Conservation (phyloP, 306 rosid genomes). For the Rosa chinensis region DNA sequence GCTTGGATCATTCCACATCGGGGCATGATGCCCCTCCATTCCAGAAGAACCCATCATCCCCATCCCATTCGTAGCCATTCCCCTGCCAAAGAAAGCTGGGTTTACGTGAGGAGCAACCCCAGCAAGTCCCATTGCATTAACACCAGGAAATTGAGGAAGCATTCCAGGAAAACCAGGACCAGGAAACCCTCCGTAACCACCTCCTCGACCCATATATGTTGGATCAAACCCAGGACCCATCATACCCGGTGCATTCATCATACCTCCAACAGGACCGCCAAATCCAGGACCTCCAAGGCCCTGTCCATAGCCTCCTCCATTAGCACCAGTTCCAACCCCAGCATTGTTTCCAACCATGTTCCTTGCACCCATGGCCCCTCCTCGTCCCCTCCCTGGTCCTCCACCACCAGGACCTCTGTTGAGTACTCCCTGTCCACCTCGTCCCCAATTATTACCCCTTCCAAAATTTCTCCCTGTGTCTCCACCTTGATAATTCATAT, state of each 20-base stretch:
- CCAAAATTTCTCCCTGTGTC: conserved; percentile 43
- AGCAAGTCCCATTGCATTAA: conserved; percentile 40
- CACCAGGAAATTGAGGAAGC: conserved; percentile 46
- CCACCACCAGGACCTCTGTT: conserved; percentile 44
- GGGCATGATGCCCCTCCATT: conserved; percentile 41
- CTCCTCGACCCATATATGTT: conserved; percentile 49
- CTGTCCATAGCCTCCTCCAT: conserved; percentile 47
- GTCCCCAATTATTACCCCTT: conserved; percentile 46
- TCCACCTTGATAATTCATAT: conserved; percentile 43
- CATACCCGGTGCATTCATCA: conserved; percentile 51
- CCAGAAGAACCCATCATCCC: conserved; percentile 52
- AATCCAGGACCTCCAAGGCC: conserved; percentile 39
- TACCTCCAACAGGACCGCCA: conserved; percentile 42
- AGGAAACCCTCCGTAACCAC: conserved; percentile 51
- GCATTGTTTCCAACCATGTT: conserved; percentile 36
- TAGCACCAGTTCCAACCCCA: conserved; percentile 34
- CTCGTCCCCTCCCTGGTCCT: conserved; percentile 44
- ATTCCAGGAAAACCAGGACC: conserved; percentile 50
- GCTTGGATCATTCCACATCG: conserved; percentile 49
- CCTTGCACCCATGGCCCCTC: conserved; percentile 44
- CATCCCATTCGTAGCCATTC: conserved; percentile 48
- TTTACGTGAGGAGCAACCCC: conserved; percentile 60
- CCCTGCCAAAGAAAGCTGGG: conserved; percentile 56
- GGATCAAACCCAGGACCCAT: conserved; percentile 59
- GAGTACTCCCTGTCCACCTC: conserved; percentile 44